Conservation (phyloP, 2,329 filamentous ascomycete genomes). For the Scedosporium aurantiacum region DNA sequence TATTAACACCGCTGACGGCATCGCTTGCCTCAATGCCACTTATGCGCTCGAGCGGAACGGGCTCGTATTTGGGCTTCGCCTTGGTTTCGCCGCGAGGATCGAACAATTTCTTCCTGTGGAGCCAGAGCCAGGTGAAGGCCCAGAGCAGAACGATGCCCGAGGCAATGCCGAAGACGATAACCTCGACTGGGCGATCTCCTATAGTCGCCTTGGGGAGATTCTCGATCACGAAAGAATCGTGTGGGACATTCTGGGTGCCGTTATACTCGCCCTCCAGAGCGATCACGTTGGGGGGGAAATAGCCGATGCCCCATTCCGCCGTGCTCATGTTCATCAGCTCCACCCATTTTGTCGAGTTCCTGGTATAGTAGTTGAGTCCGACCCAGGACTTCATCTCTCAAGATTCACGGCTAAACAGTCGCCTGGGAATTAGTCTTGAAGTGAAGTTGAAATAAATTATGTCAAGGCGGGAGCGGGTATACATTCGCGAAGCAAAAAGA, state of each 20-base stretch:
- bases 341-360: conserved; percentile 8
- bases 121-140: conserved; percentile 1
- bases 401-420: too few relatives aligned
- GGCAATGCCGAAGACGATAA: conserved; percentile 3
- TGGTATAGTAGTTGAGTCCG: conserved; percentile 10
- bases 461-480: background rate
- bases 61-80: background rate
- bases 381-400: conserved; percentile 9
- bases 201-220: background rate
- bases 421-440: background rate
- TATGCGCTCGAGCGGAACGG: background rate
- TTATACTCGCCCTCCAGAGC: conserved; percentile 8
- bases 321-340: conserved; percentile 13
- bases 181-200: background rate
- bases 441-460: background rate
- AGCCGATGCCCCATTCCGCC: conserved; percentile 10
- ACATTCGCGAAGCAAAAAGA: too few relatives aligned
- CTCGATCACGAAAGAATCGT: conserved; percentile 5
- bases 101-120: background rate
- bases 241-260: background rate
- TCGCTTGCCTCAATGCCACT: background rate
- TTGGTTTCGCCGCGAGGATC: background rate
- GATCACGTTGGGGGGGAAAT: conserved; percentile 11
- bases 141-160: conserved; percentile 3
- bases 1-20: background rate